Conservation (phyloP, 1,284 basidiomycete genomes). For the Marasmius sp. region DNA sequence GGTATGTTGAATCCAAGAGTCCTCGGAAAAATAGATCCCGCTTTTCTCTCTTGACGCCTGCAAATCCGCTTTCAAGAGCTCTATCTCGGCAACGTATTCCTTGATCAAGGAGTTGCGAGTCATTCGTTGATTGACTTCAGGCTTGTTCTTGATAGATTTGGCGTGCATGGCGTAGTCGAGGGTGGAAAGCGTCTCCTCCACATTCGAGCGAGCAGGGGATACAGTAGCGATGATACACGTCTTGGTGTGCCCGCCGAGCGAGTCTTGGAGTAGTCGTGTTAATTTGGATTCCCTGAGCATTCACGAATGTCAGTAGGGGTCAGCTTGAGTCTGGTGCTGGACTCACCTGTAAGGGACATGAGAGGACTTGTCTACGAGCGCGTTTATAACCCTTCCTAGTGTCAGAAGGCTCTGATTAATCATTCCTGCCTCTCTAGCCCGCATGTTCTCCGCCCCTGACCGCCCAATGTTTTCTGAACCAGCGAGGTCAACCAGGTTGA, state of each 20-base stretch:
- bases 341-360: conserved; percentile 92
- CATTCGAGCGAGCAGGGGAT: conserved; percentile 87
- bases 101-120: conserved; percentile 90
- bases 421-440: conserved; percentile 97
- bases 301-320: neutral
- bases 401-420: conserved; percentile 98
- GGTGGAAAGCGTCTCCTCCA: conserved; percentile 97
- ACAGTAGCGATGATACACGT: conserved; percentile 98
- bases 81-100: conserved; percentile 96
- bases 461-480: conserved; percentile 98
- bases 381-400: conserved; percentile 95
- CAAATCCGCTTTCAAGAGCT: conserved; percentile 89
- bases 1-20: conserved; percentile 85
- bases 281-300: conserved; percentile 81
- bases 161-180: conserved; percentile 97
- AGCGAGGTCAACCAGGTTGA: conserved; percentile 96
- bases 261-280: conserved; percentile 97
- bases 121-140: conserved; percentile 94
- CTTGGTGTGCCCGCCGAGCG: conserved; percentile 96
- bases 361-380: conserved; percentile 87
- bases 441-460: conserved; percentile 93
- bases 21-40: conserved; percentile 89
- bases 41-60: conserved; percentile 92
- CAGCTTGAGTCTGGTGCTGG: neutral
- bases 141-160: conserved; percentile 94